Evolutionary conservation across 768 basidiomycete species (phyloP), one percentile per base, ranked within the genome.

Genomic region (Cystofilobasidium capitatum): DNA sequence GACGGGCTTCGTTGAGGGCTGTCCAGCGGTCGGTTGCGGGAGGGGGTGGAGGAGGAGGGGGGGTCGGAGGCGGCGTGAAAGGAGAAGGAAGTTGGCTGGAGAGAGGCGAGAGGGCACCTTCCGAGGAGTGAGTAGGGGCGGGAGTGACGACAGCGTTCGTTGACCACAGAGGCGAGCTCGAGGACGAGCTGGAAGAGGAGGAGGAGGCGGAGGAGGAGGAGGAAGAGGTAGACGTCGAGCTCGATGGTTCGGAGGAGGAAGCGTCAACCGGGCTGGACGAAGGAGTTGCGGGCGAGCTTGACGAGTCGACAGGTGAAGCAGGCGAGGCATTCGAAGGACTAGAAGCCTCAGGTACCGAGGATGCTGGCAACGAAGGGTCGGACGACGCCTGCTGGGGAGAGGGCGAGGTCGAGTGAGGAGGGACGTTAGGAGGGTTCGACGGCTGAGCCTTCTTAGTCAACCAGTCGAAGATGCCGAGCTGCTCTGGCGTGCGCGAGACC

Each of bases 391-490:
- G 24, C 12, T 51, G 24, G 24, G 49, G 24, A 9, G 16, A 49
- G 22, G 45, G 17, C 13, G 45, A 12, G 13, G 29, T 14, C 31
- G 51, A 55, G 29, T 29, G 51, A 2, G 51, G 29, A 13, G 51
- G 17, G 17, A 14, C 51, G 29, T 31, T 33, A 9, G 51, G 51
- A 8, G n/a, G 29, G 6, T 55, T 31, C 31, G 29, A 31, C 10
- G 51, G 51, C 51, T 29, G 29, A 8, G 51, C 51, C 31, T 16
- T 29, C 29, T 33, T 29, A 31, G 29, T 55, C 2, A 55, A 14
- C 51, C 51, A 55, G 51, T 55, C 51, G 51, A 55, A 55, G 3
- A 55, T 10, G 51, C 51, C 51, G 17, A 55, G 29, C 51, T 55
- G 51, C 51, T 55, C 51, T 3, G 51, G 51, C 31, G 51, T 4